Evolutionary conservation across 768 basidiomycete genomes (phyloP).

Genomic region (Xerocomellus amylosporus): DNA sequence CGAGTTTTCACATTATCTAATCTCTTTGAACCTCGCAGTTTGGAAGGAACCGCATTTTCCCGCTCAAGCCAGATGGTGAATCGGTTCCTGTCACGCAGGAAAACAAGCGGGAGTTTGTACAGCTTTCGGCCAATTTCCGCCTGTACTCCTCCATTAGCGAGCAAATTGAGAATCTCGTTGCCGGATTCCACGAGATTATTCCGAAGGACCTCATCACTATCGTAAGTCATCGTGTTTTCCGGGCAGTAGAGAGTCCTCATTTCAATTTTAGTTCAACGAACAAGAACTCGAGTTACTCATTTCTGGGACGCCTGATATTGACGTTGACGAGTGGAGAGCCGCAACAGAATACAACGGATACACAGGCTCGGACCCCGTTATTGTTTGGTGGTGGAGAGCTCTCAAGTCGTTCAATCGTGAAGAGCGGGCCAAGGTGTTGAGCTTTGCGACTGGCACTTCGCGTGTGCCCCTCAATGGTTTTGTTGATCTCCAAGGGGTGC

Average conservation of each 20-base stretch:
- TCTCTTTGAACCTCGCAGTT: constrained; percentile 50
- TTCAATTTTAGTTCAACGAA: constrained; percentile 72
- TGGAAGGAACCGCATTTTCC: constrained; percentile 84
- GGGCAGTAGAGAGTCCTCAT: neutral
- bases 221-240: constrained; percentile 43
- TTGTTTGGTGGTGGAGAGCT: constrained; percentile 99
- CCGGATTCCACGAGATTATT: constrained; percentile 96
- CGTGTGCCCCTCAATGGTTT: constrained; percentile 94
- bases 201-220: constrained; percentile 95
- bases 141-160: constrained; percentile 93
- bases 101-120: constrained; percentile 95
- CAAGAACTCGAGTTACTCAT: constrained; percentile 93
- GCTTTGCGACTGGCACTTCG: constrained; percentile 93
- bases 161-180: constrained; percentile 86
- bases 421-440: constrained; percentile 93
- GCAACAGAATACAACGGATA: constrained; percentile 92
- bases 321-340: constrained; percentile 95
- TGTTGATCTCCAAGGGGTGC: constrained; percentile 90
- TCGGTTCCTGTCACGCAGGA: constrained; percentile 88
- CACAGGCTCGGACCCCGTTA: constrained; percentile 86
- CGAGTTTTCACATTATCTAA: neutral
- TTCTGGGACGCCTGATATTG: constrained; percentile 97
- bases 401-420: constrained; percentile 96
- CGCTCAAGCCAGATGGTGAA: constrained; percentile 84
- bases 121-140: constrained; percentile 91